Base-by-base conservation (phyloP, 78 protist species). In the Corallochytrium limacisporum region DNA sequence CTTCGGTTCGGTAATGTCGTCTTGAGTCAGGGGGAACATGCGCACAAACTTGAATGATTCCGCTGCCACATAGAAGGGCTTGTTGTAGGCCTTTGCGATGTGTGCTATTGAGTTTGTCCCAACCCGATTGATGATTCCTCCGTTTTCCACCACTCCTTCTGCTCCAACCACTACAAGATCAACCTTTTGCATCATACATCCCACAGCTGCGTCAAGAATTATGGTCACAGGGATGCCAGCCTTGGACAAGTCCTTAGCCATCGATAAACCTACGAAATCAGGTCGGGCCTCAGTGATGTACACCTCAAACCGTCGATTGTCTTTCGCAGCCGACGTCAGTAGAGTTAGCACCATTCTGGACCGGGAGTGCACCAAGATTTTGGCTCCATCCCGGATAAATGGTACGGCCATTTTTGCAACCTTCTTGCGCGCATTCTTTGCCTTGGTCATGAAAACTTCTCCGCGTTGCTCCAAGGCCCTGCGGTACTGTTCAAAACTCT, bases 101-200 rank as follows among this genome's bases (percentile, higher is more conserved):
- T 91, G 62, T 20, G 97, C 77, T 20, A 91, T 31, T 54, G 80
- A 87, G 39, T 59, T 77, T 26, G 95, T 87, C 32, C 98, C 94
- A 1, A 80, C 76, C 74, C 69, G 70, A 77, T 90, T 88, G 62
- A 95, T 73, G 51, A 97, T 78, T 37, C 99, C 99, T 10, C 99
- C 99, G 35, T 39, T 83, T 66, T 97, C 99, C 31, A 82, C 89
- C 2, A 97, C 93, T 5, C 89, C 96, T 42, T 91, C 97, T 0
- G 98, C 98, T 20, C 99, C 99, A 26, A 79, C 57, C 15, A 95
- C 33, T 4, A 86, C 96, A 18, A 81, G 10, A 46, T 90, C 93
- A n/a, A 86, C 83, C 29, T 75, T 24, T 12, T 63, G 16, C 59
- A 96, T 77, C 36, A 65, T 26, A 43, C 40, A 28, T 8, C 86